Conservation (phyloP, 2,329 filamentous ascomycete species). For the Gliomastix tumulicola region DNA sequence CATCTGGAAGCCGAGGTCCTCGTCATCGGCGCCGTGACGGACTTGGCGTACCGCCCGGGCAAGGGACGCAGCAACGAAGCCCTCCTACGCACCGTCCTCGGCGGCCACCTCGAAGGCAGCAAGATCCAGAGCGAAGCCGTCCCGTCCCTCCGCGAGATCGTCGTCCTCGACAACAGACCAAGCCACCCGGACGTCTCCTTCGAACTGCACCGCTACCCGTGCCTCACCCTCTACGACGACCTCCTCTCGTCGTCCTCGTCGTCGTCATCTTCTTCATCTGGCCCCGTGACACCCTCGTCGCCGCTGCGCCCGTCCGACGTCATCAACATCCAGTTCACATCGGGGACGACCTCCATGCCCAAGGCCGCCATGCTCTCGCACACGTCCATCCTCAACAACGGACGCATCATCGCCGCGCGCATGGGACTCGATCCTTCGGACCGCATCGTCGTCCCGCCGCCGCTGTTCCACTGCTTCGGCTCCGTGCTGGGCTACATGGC, state of each 20-base stretch:
- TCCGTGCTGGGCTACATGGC: slow-evolving; percentile 93
- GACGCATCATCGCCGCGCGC: slow-evolving; percentile 71
- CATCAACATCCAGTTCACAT: slow-evolving; percentile 95
- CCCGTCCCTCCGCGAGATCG: slow-evolving; percentile 62
- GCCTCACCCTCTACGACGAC: slow-evolving; percentile 36
- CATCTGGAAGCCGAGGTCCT: slow-evolving; percentile 70
- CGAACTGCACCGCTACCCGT: slow-evolving; percentile 27
- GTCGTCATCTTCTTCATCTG: slow-evolving; percentile 3
- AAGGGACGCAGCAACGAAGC: slow-evolving; percentile 44
- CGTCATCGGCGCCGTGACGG: slow-evolving; percentile 81
- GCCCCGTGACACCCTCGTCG: slow-evolving; percentile 31
- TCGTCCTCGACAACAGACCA: slow-evolving; percentile 72
- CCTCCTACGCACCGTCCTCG: slow-evolving; percentile 37
- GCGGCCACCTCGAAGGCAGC: slow-evolving; percentile 28
- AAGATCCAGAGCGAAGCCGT: slow-evolving; percentile 38
- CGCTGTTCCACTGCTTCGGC: slow-evolving; percentile 88
- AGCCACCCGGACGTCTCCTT: slow-evolving; percentile 37
- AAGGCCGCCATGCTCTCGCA: slow-evolving; percentile 91
- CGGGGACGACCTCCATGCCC: slow-evolving; percentile 83
- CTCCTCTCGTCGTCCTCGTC: slow-evolving; percentile 25
- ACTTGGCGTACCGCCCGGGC: slow-evolving; percentile 61
- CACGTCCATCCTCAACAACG: slow-evolving; percentile 86
- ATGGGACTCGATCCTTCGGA: slow-evolving; percentile 75
- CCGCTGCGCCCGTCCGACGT: slow-evolving; percentile 57
- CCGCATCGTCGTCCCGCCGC: slow-evolving; percentile 76